phyloP scores from a whole-genome alignment of 768 basidiomycete species.

The Calocera cornea region DNA sequence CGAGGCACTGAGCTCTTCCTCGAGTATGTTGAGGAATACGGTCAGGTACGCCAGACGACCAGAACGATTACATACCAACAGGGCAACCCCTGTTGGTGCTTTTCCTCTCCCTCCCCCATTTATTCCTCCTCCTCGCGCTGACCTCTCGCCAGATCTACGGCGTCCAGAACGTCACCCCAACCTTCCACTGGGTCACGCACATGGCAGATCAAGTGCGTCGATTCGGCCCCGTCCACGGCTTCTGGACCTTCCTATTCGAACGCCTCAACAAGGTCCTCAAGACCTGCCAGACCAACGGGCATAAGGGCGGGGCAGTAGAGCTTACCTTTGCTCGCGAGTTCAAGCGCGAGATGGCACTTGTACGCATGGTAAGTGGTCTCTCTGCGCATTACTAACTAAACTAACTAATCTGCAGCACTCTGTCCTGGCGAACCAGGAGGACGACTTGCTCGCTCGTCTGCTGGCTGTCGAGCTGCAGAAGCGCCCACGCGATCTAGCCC shows the following conservation, averaged over 20 bases:
- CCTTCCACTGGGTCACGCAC: conserved; percentile 29
- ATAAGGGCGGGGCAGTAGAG: conserved; percentile 24
- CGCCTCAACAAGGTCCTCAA: conserved; percentile 28
- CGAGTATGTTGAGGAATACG: background rate
- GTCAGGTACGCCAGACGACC: background rate
- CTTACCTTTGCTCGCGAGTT: conserved; percentile 24
- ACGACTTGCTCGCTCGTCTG: background rate
- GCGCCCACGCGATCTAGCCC: background rate
- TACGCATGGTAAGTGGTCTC: background rate
- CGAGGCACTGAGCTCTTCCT: background rate
- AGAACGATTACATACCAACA: background rate
- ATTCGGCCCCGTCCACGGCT: conserved; percentile 28
- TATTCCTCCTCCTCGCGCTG: background rate
- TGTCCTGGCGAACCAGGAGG: background rate
- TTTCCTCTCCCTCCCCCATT: background rate
- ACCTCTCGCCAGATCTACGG: conserved; percentile 23
- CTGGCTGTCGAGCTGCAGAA: background rate
- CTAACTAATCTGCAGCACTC: background rate
- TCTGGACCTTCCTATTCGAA: conserved; percentile 30
- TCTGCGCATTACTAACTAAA: background rate
- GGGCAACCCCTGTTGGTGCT: background rate
- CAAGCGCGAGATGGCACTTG: background rate
- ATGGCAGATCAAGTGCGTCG: conserved; percentile 18
- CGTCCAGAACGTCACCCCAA: conserved; percentile 22
- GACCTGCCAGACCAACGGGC: conserved; percentile 25